Base-by-base conservation (phyloP, 202 grass and related monocot genomes). In the Schoenoplectus triqueter region DNA sequence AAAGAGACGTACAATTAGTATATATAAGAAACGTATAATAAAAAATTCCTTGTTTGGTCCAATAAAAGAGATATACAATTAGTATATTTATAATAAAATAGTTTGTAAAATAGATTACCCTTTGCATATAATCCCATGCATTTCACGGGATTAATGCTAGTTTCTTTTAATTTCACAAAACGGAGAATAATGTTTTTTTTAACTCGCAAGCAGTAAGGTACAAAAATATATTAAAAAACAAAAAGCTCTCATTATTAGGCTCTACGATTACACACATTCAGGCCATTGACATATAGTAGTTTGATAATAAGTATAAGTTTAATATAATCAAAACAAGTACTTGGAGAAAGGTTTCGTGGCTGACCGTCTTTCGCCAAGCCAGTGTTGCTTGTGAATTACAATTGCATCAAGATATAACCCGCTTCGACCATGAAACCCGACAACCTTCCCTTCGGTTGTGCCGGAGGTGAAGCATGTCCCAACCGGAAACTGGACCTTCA, bases 331-430 rank as follows among this genome's bases (percentile, higher is more conserved):
- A 83, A 95, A 94, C 20, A 99, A 88, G 20, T 95, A 94, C 74
- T 90, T 94, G 18, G 87, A 90, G 81, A 94, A 31, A 20, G 83
- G 87, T 85, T 88, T 99, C 3, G 82, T 78, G 3, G 20, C 77
- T 52, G 87, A 45, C 39, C 88, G 92, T 52, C 73, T 87, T 80
- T 94, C 91, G 0, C 96, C 93, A 18, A 94, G 31, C 96, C 93
- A 99, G 8, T 96, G 96, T 69, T 96, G 96, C 93, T 92, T 99
- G 50, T 99, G 93, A 48, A 99, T 91, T 1, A 90, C 96, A 50
- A 99, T 91, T 46, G 96, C 91, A 84, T 99, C 93, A 59, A 95
- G 62, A 86, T 90, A 95, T 66, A 78, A 20, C 52, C 84, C 86
- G 70, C 91, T 92, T 64, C 96, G 85, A 61, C 93, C 96, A 52